Percentiles rank a stretch among this genome's conserved stretches.
Evolutionary conservation across 495 filamentous ascomycete genomes (phyloP).

Genomic region (Ramalina intermedia): DNA sequence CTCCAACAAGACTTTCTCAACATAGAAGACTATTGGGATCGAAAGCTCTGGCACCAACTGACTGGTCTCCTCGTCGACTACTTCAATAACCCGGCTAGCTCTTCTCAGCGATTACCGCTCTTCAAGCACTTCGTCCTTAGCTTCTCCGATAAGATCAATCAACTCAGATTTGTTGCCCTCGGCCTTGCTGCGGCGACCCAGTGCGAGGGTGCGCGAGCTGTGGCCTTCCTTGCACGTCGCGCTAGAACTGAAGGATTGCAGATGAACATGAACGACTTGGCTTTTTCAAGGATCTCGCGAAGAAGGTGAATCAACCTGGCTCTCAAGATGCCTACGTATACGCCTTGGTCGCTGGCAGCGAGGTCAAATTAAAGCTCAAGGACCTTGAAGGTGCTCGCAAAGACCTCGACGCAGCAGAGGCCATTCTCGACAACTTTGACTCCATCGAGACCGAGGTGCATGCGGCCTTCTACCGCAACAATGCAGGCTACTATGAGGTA

Average conservation of each 20-base stretch:
- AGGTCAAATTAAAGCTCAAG: slow-evolving; percentile 64
- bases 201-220: slow-evolving; percentile 52
- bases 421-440: slow-evolving; percentile 80
- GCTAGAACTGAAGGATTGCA: slow-evolving; percentile 19
- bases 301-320: slow-evolving; percentile 79
- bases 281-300: slow-evolving; percentile 71
- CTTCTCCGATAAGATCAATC: slow-evolving; percentile 97
- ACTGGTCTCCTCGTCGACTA: slow-evolving; percentile 79
- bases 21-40: slow-evolving; percentile 96
- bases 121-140: slow-evolving; percentile 91
- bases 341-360: slow-evolving; percentile 79
- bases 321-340: slow-evolving; percentile 96
- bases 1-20: slow-evolving; percentile 76
- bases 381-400: slow-evolving; percentile 65
- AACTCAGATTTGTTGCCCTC: slow-evolving; percentile 85
- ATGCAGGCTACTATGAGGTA: slow-evolving; percentile 80
- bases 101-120: slow-evolving; percentile 67
- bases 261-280: slow-evolving; percentile 76
- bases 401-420: slow-evolving; percentile 77
- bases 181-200: slow-evolving; percentile 75
- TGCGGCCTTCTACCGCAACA: slow-evolving; percentile 90
- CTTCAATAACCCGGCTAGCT: slow-evolving; percentile 71
- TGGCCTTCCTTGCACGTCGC: not conserved
- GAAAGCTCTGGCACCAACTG: slow-evolving; percentile 98
- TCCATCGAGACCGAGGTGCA: slow-evolving; percentile 92